These are phyloP conservation scores for Phyllosticta ampelicida DNA, from an alignment of 2,329 filamentous ascomycete species.

Conservation along the genomic window DNA sequence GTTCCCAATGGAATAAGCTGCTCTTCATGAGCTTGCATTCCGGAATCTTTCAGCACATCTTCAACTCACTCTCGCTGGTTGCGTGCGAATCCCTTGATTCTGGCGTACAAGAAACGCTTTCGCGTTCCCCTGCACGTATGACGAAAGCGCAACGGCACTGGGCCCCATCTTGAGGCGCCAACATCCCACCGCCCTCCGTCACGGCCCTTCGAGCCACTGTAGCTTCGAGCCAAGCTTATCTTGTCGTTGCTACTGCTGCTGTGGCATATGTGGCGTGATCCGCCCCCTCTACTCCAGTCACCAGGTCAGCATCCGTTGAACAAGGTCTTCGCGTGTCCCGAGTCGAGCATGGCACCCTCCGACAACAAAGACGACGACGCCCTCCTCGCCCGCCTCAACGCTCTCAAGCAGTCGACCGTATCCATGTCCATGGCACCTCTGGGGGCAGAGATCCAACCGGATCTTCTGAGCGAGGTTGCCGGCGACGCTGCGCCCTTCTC, in stretches of 20 bases:
- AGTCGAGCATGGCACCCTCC: neutral
- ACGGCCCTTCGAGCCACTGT: neutral
- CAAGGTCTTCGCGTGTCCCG: neutral
- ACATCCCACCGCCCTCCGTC: neutral
- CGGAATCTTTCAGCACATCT: neutral
- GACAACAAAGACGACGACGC: constrained; percentile 23
- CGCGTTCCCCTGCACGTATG: neutral
- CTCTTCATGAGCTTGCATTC: neutral
- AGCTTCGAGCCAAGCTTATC: neutral
- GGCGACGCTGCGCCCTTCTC: neutral
- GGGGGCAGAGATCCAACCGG: constrained; percentile 4
- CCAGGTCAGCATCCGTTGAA: neutral
- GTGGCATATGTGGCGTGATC: neutral
- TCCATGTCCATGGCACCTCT: constrained; percentile 20
- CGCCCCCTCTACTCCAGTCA: neutral
- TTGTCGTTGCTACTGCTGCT: neutral
- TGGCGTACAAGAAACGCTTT: neutral
- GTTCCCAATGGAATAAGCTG: neutral
- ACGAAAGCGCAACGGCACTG: neutral
- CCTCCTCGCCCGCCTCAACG: constrained; percentile 39
- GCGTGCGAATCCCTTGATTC: neutral
- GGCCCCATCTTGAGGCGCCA: neutral
- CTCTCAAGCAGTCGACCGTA: constrained; percentile 35
- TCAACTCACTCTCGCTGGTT: neutral
- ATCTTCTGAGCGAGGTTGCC: constrained; percentile 3